Percentiles rank a stretch among this genome's conserved stretches.
These are phyloP conservation scores for Amanita polypyramis DNA, from an alignment of 768 basidiomycete genomes.

Conservation along the genomic window DNA sequence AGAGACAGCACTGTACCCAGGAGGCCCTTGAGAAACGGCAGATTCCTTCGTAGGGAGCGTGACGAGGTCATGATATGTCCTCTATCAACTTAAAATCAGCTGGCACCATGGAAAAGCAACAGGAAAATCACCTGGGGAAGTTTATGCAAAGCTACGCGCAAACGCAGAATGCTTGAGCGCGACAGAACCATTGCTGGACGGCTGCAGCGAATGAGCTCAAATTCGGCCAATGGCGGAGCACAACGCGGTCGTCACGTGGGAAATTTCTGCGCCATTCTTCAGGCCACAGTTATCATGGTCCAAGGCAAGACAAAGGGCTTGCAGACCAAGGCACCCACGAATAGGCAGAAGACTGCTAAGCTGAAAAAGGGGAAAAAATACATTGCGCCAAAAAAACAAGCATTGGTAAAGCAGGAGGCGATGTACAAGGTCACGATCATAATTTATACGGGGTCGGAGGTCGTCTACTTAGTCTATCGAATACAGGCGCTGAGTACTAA, in stretches of 20 bases:
- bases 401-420: conserved; percentile 62
- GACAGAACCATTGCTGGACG: conserved; percentile 33
- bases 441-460: not conserved
- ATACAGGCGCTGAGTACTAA: conserved; percentile 74
- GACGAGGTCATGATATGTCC: conserved; percentile 64
- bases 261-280: conserved; percentile 5
- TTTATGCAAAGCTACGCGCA: conserved; percentile 30
- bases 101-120: conserved; percentile 29
- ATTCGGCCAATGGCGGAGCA: conserved; percentile 33
- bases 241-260: conserved; percentile 24
- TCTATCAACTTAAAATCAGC: conserved; percentile 30
- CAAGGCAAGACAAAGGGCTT: conserved; percentile 86
- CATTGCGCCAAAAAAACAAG: conserved; percentile 75
- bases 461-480: not conserved
- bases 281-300: conserved; percentile 33
- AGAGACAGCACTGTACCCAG: conserved; percentile 78
- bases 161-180: conserved; percentile 36
- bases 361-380: conserved; percentile 72
- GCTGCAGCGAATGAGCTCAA: conserved; percentile 15
- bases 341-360: conserved; percentile 57
- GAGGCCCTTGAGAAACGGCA: conserved; percentile 64
- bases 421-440: conserved; percentile 53
- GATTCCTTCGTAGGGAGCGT: conserved; percentile 52
- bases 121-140: conserved; percentile 19
- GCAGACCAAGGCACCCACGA: conserved; percentile 40